Evolutionary conservation across 495 filamentous ascomycete species (phyloP).

Genomic region (Penicillium verhagenii): DNA sequence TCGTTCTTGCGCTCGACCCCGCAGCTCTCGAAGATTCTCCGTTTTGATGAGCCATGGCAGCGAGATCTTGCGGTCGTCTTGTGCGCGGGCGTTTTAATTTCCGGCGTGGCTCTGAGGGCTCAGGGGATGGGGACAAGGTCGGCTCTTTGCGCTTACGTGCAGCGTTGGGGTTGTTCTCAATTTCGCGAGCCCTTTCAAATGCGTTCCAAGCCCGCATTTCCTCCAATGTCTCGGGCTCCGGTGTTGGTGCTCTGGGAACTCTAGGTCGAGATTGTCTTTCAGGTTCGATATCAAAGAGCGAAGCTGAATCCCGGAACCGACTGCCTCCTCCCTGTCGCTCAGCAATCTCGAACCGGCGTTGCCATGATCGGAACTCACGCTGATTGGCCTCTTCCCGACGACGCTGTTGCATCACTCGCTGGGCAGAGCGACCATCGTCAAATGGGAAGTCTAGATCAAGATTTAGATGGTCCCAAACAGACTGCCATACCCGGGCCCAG

Average conservation of each 20-base stretch:
- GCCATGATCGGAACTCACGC: constrained; percentile 71
- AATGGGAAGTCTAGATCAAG: constrained; percentile 89
- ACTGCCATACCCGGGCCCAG: constrained; percentile 71
- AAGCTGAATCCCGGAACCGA: constrained; percentile 63
- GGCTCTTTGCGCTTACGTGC: constrained; percentile 76
- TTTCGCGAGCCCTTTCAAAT: constrained; percentile 77
- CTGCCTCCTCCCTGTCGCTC: constrained; percentile 72
- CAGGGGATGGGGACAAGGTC: constrained; percentile 66
- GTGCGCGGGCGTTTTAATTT: constrained; percentile 85
- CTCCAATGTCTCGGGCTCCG: constrained; percentile 68
- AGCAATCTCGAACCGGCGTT: constrained; percentile 77
- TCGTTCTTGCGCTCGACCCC: constrained; percentile 27
- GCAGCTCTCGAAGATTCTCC: constrained; percentile 47
- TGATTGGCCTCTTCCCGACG: constrained; percentile 59
- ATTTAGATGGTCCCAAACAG: constrained; percentile 62
- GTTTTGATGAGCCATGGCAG: constrained; percentile 40
- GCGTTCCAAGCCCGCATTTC: constrained; percentile 86
- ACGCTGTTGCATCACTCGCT: constrained; percentile 52
- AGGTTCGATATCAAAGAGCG: constrained; percentile 48
- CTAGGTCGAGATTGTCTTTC: constrained; percentile 45
- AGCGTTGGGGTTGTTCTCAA: constrained; percentile 52
- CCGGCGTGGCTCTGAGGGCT: constrained; percentile 64
- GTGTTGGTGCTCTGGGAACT: constrained; percentile 46
- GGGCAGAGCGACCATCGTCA: constrained; percentile 62
- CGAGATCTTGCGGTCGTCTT: constrained; percentile 50